Evolutionary conservation across 2,329 filamentous ascomycete genomes (phyloP).

Genomic region (Talaromyces islandicus): DNA sequence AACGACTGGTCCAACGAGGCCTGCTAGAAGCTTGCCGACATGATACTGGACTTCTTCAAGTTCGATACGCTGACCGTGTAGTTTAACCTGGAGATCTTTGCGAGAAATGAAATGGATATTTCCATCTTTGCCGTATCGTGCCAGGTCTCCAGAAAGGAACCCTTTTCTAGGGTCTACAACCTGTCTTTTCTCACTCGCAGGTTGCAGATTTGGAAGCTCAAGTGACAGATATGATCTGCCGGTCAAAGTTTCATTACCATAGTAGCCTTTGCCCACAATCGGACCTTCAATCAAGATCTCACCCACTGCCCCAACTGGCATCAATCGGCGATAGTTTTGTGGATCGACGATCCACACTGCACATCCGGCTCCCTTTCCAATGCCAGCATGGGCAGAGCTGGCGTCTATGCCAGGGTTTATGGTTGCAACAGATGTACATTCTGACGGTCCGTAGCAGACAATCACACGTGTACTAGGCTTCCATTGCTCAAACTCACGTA

Average conservation of each 20-base stretch:
- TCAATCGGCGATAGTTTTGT: constrained; percentile 27
- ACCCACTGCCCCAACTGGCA: constrained; percentile 42
- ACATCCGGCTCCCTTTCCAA: constrained; percentile 10
- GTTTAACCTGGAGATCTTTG: constrained; percentile 34
- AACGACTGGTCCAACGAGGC: neutral
- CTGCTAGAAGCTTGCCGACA: neutral
- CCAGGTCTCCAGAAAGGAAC: constrained; percentile 19
- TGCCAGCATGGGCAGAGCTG: constrained; percentile 22
- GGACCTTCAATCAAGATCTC: constrained; percentile 43
- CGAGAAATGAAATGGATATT: constrained; percentile 26
- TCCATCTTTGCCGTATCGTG: constrained; percentile 31
- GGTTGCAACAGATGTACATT: constrained; percentile 28
- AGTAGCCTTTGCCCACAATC: constrained; percentile 38
- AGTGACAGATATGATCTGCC: constrained; percentile 19
- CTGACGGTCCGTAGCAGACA: constrained; percentile 39
- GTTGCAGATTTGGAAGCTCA: neutral
- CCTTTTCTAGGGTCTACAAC: too few relatives aligned
- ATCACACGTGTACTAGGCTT: constrained; percentile 32
- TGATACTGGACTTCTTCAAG: constrained; percentile 28
- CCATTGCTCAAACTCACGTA: constrained; percentile 39
- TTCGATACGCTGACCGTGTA: constrained; percentile 39
- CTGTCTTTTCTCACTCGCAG: too few relatives aligned
- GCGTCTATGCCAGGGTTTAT: constrained; percentile 20
- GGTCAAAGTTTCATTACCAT: constrained; percentile 34
- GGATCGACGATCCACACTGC: constrained; percentile 36